Base-by-base conservation (phyloP, 2,329 filamentous ascomycete species). In the Stemphylium vesicarium region DNA sequence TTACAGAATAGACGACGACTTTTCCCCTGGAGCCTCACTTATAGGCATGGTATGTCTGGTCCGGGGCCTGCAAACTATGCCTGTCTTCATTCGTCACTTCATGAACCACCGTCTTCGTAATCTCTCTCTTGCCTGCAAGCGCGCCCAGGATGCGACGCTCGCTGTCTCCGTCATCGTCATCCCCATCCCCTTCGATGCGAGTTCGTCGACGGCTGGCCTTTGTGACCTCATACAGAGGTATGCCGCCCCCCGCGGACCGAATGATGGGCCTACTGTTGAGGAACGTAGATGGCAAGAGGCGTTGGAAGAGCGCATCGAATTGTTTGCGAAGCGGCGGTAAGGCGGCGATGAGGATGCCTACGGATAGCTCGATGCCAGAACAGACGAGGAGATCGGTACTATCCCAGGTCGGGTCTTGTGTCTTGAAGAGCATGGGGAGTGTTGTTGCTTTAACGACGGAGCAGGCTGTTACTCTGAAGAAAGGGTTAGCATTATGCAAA, bases 241-340 rank as follows among this genome's bases (percentile, higher is more conserved):
- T 62, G 1, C 44, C 50, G n/a, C 36, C 44, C 24, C 38, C 52
- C 16, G 13, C 9, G 12, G 38, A 39, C 11, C 32, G 45, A 26
- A 29, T 58, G 44, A 32, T 62, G 43, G 53, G 51, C 39, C 56
- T 50, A 36, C 39, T 46, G 2, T 42, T 51, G 15, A 49, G 47
- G 15, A 63, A 53, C 1, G 59, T 65, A 1, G 52, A 59, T 0
- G 65, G 65, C 10, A 70, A 37, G 11, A 68, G 57, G 5, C 37
- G 39, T 12, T 48, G 53, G 32, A 68, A 61, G 3, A 70, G 37
- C 2, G 50, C 43, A 29, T 71, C 66, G 49, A 70, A 68, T 20
- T 62, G 54, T 31, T 69, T 70, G 35, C 69, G 68, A 2, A 72
- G 46, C 7, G 65, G 66, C 3, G 66, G 68, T 11, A 70, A 44